Evolutionary conservation across 1,139 yeast species (phyloP).

Genomic region (Magnusiomyces sp.): DNA sequence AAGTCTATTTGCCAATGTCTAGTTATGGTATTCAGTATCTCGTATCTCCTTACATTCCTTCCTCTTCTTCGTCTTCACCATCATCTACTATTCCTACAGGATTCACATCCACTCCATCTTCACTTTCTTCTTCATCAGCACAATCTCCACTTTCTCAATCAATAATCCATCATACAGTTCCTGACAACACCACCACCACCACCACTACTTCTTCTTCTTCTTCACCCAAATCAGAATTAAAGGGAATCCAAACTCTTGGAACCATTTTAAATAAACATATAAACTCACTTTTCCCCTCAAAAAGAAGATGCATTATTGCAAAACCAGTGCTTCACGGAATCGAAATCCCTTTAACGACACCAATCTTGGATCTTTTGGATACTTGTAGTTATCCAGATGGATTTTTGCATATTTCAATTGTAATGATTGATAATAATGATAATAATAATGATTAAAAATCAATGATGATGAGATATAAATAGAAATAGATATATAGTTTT

Average conservation of each 20-base stretch:
- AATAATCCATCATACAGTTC: not conserved
- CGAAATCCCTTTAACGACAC: constrained; percentile 38
- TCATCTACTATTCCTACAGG: too few relatives aligned
- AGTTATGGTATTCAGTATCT: constrained; percentile 44
- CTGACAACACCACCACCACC: not conserved
- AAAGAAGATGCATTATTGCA: constrained; percentile 32
- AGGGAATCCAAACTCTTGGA: constrained; percentile 32
- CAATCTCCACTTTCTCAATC: not conserved
- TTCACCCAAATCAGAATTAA: too few relatives aligned
- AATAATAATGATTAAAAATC: not conserved
- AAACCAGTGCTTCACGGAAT: constrained; percentile 60
- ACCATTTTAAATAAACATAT: constrained; percentile 36
- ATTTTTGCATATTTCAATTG: constrained; percentile 54
- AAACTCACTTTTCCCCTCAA: constrained; percentile 41
- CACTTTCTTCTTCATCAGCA: not conserved
- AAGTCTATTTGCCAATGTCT: constrained; percentile 46
- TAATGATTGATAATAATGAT: constrained; percentile 27
- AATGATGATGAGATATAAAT: not conserved
- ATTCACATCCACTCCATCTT: too few relatives aligned
- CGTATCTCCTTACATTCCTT: constrained; percentile 29
- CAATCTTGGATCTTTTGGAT: constrained; percentile 46
- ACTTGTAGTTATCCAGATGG: constrained; percentile 62
- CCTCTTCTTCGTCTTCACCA: too few relatives aligned
- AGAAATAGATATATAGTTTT: not conserved
- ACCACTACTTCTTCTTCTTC: not conserved